Evolutionary conservation across 2,329 filamentous ascomycete species (phyloP).

Genomic region (Aspergillus fijiensis): DNA sequence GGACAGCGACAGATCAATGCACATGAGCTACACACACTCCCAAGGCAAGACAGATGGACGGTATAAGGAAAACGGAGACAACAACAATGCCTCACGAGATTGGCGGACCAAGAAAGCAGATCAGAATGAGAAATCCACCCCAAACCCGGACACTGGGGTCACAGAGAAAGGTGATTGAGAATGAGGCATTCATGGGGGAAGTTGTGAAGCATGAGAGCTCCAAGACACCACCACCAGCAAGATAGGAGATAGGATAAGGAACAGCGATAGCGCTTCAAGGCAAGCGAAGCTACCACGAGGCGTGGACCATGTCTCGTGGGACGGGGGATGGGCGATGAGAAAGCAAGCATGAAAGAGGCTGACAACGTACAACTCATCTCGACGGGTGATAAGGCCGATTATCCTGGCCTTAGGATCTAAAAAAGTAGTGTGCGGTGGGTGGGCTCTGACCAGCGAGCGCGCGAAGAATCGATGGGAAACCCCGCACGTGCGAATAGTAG

Average conservation of each 20-base stretch:
- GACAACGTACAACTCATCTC: slow-evolving; percentile 29
- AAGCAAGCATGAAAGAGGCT: neutral
- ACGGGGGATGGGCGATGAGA: neutral
- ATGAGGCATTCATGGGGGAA: neutral
- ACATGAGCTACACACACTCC: neutral
- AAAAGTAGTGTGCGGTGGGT: slow-evolving; percentile 19
- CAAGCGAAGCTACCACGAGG: slow-evolving; percentile 2
- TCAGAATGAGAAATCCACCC: neutral
- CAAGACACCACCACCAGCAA: neutral
- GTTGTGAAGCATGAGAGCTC: neutral
- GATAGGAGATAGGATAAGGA: neutral
- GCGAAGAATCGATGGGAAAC: slow-evolving; percentile 19
- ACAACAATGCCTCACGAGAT: neutral
- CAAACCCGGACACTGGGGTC: neutral
- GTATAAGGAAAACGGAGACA: neutral
- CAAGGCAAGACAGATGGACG: neutral
- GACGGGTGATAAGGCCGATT: slow-evolving; percentile 4
- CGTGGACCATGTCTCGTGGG: slow-evolving; percentile 1
- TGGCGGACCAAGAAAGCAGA: slow-evolving; percentile 6
- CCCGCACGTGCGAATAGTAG: slow-evolving; percentile 25
- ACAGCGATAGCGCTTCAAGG: slow-evolving; percentile 6
- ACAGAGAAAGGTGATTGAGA: neutral
- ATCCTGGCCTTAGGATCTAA: slow-evolving; percentile 6
- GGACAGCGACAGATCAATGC: neutral
- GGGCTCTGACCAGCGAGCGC: slow-evolving; percentile 16